phyloP scores from a whole-genome alignment of 768 basidiomycete genomes.

The Lactarius psammicola region DNA sequence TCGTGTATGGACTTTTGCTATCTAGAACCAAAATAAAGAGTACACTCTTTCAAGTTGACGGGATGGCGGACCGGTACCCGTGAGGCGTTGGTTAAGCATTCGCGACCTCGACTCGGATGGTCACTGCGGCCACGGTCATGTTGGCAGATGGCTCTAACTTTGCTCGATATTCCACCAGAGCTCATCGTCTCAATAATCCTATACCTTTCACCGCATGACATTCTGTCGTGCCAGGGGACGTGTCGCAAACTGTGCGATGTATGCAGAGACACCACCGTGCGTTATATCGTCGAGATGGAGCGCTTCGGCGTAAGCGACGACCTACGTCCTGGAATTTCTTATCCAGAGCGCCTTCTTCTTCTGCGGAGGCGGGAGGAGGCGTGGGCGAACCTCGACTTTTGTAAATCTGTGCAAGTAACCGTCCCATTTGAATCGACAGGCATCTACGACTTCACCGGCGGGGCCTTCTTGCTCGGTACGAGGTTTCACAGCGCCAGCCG shows the following conservation, averaged over 20 bases:
- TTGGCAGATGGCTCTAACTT: constrained; percentile 5
- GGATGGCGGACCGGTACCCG: background rate
- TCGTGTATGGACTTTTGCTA: background rate
- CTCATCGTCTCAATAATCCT: constrained; percentile 15
- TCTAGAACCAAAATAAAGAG: background rate
- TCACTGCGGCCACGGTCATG: no score
- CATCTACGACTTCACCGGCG: constrained; percentile 30
- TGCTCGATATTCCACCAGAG: constrained; percentile 21
- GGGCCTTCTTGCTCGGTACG: constrained; percentile 27
- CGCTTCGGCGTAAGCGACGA: constrained; percentile 21
- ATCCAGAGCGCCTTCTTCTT: constrained; percentile 17
- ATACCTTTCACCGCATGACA: constrained; percentile 12
- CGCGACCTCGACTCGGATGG: no score
- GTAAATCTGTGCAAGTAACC: background rate
- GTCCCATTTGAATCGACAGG: constrained; percentile 25
- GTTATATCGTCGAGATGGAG: constrained; percentile 25
- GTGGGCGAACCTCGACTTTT: constrained; percentile 20
- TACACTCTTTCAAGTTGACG: no score
- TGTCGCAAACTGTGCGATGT: constrained; percentile 16
- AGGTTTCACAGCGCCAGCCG: constrained; percentile 1
- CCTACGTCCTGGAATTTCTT: constrained; percentile 3
- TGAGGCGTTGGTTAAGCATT: no score
- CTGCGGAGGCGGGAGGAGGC: constrained; percentile 23
- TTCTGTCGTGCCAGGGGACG: constrained; percentile 15
- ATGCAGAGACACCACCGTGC: constrained; percentile 7